These are phyloP conservation scores for Cystofilobasidium ferigula DNA, from an alignment of 768 basidiomycete genomes.

Conservation along the genomic window DNA sequence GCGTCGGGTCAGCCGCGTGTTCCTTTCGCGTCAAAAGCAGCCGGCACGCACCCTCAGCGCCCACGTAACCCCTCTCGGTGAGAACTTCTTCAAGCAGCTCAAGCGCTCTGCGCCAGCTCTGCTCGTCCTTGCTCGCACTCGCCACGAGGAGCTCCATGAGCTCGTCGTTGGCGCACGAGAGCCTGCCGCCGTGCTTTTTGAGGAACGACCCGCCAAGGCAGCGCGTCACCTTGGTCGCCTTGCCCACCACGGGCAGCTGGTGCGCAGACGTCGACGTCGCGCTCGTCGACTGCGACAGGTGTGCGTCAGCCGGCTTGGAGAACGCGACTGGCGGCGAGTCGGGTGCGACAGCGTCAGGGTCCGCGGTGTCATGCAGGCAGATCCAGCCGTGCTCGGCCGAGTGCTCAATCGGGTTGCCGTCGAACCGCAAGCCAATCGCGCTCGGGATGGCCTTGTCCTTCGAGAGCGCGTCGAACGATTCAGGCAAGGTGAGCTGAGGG, in stretches of 20 bases:
- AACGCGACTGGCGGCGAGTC: background rate
- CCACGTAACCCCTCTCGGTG: too few relatives aligned
- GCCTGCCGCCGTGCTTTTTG: background rate
- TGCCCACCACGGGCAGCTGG: background rate
- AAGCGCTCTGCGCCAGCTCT: too few relatives aligned
- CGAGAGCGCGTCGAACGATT: background rate
- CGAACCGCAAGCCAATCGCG: background rate
- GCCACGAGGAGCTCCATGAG: too few relatives aligned
- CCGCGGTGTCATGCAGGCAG: conserved; percentile 30
- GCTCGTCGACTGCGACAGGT: background rate
- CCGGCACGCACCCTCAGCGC: too few relatives aligned
- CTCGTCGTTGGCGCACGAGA: conserved; percentile 2
- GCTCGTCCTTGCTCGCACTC: too few relatives aligned
- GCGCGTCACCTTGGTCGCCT: background rate
- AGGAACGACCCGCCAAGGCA: conserved; percentile 3
- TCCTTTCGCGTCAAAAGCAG: too few relatives aligned
- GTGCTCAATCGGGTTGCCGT: conserved; percentile 52
- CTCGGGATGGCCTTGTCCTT: background rate
- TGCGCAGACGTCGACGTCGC: background rate
- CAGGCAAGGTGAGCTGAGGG: background rate
- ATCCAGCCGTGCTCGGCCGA: conserved; percentile 53
- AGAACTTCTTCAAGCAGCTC: too few relatives aligned
- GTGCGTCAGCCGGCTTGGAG: background rate
- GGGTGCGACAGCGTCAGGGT: conserved; percentile 4
- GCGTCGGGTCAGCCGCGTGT: too few relatives aligned